phyloP scores from a whole-genome alignment of 1,284 basidiomycete species.

The Malassezia psittaci region DNA sequence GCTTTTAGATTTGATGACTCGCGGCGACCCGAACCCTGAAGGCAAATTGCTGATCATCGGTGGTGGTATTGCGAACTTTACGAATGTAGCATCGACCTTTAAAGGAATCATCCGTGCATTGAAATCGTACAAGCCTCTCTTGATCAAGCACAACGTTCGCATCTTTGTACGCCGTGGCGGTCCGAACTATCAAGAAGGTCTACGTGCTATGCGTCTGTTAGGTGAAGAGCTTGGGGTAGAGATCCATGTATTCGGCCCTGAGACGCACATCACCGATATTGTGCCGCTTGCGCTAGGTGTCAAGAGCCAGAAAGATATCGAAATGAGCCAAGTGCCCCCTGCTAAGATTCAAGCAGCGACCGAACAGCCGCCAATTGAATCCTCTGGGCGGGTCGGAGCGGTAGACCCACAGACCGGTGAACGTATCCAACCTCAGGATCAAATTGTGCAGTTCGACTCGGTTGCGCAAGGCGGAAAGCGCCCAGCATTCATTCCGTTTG shows the following conservation, averaged over 20 bases:
- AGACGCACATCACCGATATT: slow-evolving; percentile 96
- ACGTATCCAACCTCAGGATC: slow-evolving; percentile 69
- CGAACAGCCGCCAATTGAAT: slow-evolving; percentile 20
- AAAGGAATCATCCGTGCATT: slow-evolving; percentile 98
- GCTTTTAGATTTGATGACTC: slow-evolving; percentile 92
- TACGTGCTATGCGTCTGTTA: slow-evolving; percentile 95
- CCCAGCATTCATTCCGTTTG: slow-evolving; percentile 53
- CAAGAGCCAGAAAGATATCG: slow-evolving; percentile 45
- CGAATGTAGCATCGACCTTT: slow-evolving; percentile 97
- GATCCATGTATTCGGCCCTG: slow-evolving; percentile 89
- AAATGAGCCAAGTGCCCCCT: slow-evolving; percentile 48
- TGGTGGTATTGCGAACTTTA: slow-evolving; percentile 99
- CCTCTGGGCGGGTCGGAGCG: slow-evolving; percentile 55
- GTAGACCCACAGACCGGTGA: slow-evolving; percentile 63
- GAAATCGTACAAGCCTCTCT: slow-evolving; percentile 68
- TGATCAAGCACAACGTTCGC: slow-evolving; percentile 40
- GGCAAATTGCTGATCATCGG: slow-evolving; percentile 99
- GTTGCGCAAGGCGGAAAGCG: slow-evolving; percentile 23
- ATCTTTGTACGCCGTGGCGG: slow-evolving; percentile 89
- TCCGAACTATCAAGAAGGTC: slow-evolving; percentile 98
- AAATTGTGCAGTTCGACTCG: slow-evolving; percentile 72
- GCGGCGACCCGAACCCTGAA: slow-evolving; percentile 49
- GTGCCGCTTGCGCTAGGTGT: slow-evolving; percentile 92
- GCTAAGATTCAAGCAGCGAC: slow-evolving; percentile 22
- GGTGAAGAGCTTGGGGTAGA: slow-evolving; percentile 95